These are phyloP conservation scores for Umbilicaria muhlenbergii DNA, from an alignment of 495 filamentous ascomycete genomes.

Conservation along the genomic window DNA sequence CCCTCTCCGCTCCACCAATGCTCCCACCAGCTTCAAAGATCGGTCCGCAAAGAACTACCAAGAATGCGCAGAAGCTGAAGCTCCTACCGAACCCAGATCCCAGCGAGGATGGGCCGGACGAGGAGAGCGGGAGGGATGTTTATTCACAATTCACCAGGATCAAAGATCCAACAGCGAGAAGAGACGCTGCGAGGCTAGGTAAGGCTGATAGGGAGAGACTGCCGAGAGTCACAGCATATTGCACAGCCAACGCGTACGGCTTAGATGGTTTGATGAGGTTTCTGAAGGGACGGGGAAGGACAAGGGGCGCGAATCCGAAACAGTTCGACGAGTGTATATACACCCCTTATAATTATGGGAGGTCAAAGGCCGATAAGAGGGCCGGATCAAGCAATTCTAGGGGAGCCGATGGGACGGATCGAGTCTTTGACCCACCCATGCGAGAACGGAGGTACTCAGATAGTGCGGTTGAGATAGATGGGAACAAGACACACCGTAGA, in stretches of 20 bases:
- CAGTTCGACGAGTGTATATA: slow-evolving; percentile 95
- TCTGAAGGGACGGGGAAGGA: slow-evolving; percentile 63
- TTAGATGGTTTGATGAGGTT: slow-evolving; percentile 78
- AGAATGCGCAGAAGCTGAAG: slow-evolving; percentile 92
- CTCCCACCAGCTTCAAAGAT: slow-evolving; percentile 53
- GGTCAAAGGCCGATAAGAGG: slow-evolving; percentile 24
- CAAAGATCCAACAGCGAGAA: slow-evolving; percentile 84
- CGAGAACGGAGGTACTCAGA: slow-evolving; percentile 52
- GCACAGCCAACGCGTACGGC: slow-evolving; percentile 79
- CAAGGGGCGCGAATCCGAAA: slow-evolving; percentile 69
- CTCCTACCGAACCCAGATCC: slow-evolving; percentile 79
- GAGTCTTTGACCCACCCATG: slow-evolving; percentile 7
- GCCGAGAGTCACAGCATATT: slow-evolving; percentile 89
- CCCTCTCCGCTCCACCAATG: slow-evolving; percentile 26
- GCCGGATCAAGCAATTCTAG: slow-evolving; percentile 10
- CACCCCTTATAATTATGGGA: slow-evolving; percentile 66
- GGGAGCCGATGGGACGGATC: slow-evolving; percentile 1
- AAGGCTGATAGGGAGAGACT: slow-evolving; percentile 82
- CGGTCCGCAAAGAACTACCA: slow-evolving; percentile 85
- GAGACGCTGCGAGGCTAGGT: slow-evolving; percentile 83
- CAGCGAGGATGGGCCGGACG: slow-evolving; percentile 57
- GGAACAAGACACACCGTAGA: slow-evolving; percentile 28
- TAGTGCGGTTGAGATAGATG: slow-evolving; percentile 41
- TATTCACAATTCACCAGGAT: slow-evolving; percentile 92
- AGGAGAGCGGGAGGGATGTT: slow-evolving; percentile 86